A percentile compares a stretch with the other conserved stretches of the same genome.
Evolutionary conservation across 805 yeast species (phyloP).

Genomic region (Pichia membranifaciens): DNA sequence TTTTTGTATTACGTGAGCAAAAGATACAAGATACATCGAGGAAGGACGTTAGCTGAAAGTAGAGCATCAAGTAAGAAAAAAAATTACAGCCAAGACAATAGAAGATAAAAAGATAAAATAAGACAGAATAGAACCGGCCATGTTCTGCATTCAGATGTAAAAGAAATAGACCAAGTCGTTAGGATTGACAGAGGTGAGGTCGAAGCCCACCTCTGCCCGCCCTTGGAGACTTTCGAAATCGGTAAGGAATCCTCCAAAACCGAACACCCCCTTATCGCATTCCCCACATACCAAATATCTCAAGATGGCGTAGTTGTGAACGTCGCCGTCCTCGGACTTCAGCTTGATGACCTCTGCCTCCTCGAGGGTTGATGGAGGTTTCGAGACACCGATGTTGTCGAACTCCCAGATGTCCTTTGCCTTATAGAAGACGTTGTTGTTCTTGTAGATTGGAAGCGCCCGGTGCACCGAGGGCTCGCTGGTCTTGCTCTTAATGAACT

Average conservation of each 20-base stretch:
- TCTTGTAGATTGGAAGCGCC: background rate
- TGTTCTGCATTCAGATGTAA: conserved; percentile 8
- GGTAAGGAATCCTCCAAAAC: conserved; percentile 47
- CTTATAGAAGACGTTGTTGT: conserved; percentile 28
- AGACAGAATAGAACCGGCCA: too few relatives aligned
- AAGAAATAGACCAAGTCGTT: conserved; percentile 16
- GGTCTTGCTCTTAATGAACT: conserved; percentile 6
- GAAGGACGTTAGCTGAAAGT: too few relatives aligned
- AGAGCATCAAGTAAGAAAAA: too few relatives aligned
- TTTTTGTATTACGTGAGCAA: too few relatives aligned
- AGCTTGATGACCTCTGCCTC: conserved; percentile 6
- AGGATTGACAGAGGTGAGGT: conserved; percentile 10
- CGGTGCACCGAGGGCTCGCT: background rate
- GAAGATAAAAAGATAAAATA: too few relatives aligned
- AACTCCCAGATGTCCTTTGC: conserved; percentile 69
- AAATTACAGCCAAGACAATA: too few relatives aligned
- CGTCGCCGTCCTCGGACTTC: conserved; percentile 18
- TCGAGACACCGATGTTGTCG: conserved; percentile 73
- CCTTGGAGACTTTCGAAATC: conserved; percentile 17
- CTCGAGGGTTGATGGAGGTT: conserved; percentile 19
- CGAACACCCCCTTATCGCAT: conserved; percentile 75
- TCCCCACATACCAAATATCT: conserved; percentile 64
- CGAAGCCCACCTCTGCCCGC: conserved; percentile 10
- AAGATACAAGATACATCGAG: too few relatives aligned
- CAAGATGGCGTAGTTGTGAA: conserved; percentile 33